A percentile compares a stretch with the other conserved stretches of the same genome.
Evolutionary conservation across 106 monocot species (phyloP).

Genomic region (Allium cepa): DNA sequence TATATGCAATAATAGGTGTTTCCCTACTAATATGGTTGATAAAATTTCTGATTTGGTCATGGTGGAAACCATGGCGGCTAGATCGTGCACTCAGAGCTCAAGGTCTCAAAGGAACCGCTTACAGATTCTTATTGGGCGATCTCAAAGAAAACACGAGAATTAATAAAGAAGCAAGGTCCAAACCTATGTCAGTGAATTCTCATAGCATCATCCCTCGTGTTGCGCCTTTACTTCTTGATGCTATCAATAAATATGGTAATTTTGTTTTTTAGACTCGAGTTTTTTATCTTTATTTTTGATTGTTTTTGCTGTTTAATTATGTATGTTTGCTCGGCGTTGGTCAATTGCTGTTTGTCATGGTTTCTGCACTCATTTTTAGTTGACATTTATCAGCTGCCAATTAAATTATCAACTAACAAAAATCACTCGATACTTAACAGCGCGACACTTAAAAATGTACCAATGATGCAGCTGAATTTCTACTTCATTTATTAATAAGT

Average conservation of each 20-base stretch:
- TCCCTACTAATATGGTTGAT: neutral
- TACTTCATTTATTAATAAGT: too few species aligned
- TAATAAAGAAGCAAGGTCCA: constrained; percentile 15
- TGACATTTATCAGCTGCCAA: too few species aligned
- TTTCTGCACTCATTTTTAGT: too few species aligned
- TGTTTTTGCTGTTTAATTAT: too few species aligned
- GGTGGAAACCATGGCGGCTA: constrained; percentile 28
- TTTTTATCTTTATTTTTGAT: neutral
- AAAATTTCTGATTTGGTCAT: constrained; percentile 10
- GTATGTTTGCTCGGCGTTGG: too few species aligned
- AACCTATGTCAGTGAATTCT: constrained; percentile 24
- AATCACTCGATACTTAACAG: too few species aligned
- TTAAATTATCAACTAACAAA: too few species aligned
- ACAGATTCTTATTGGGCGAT: constrained; percentile 29
- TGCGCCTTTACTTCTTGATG: constrained; percentile 15
- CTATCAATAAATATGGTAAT: constrained; percentile 22
- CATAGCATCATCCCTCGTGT: constrained; percentile 31
- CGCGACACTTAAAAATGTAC: too few species aligned
- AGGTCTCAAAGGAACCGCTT: constrained; percentile 38
- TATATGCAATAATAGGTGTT: neutral
- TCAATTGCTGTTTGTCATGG: too few species aligned
- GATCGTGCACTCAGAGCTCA: constrained; percentile 37
- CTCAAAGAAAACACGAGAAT: constrained; percentile 9
- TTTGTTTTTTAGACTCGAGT: neutral
- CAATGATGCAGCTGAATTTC: too few species aligned